Conservation (phyloP, 257 asterid genomes). For the Leonotis leonurus region DNA sequence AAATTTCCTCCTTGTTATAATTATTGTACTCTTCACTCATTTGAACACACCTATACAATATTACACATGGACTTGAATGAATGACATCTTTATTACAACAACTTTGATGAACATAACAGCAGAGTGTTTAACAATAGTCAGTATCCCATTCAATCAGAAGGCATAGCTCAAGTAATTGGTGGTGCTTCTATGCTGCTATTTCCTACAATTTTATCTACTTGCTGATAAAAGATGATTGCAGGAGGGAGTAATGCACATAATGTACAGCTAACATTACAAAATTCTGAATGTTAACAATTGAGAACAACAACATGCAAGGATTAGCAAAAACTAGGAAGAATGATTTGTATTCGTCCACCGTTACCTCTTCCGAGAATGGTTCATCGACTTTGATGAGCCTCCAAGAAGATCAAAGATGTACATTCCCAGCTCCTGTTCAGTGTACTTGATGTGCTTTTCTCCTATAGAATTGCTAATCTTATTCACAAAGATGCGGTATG, state of each 20-base stretch:
- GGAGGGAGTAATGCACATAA: neutral
- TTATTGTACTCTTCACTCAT: neutral
- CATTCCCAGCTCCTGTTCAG: conserved; percentile 45
- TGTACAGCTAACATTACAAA: conserved; percentile 14
- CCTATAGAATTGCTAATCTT: conserved; percentile 25
- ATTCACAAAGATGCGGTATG: conserved; percentile 39
- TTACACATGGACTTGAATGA: neutral
- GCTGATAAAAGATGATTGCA: neutral
- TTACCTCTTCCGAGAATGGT: conserved; percentile 38
- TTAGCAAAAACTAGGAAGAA: neutral
- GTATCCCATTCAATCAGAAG: neutral
- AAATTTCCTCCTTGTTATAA: neutral
- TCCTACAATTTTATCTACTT: neutral
- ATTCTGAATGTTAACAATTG: conserved; percentile 1
- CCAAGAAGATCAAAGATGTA: conserved; percentile 55
- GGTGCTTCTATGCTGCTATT: neutral
- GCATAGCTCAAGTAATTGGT: neutral
- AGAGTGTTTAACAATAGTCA: neutral
- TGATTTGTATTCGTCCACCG: neutral
- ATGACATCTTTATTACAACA: neutral
- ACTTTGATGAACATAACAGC: neutral
- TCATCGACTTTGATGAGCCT: conserved; percentile 41
- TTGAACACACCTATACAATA: neutral
- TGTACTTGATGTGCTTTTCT: conserved; percentile 59
- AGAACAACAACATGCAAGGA: neutral